Conservation (phyloP, 2,329 filamentous ascomycete species). For the Fusarium veterinarium region DNA sequence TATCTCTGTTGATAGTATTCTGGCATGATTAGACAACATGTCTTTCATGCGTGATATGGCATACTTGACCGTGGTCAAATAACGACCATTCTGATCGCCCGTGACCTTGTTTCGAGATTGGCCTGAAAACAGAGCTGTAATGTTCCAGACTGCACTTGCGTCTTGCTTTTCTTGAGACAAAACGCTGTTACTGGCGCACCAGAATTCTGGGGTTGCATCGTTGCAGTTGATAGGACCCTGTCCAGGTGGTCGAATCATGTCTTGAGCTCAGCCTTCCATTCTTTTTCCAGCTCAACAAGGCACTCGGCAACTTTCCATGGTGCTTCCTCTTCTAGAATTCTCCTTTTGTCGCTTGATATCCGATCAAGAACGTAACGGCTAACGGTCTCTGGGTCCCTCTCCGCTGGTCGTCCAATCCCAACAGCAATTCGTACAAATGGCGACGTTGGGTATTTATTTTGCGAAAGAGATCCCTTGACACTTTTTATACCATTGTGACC, state of each 20-base stretch:
- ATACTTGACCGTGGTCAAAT: background rate
- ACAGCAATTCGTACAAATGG: conserved; percentile 75
- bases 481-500: conserved; percentile 84
- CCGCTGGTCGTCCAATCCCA: conserved; percentile 86
- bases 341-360: conserved; percentile 66
- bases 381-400: conserved; percentile 74
- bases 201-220: background rate
- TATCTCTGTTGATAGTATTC: background rate
- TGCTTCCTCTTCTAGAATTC: conserved; percentile 62
- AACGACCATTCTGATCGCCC: background rate
- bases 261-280: conserved; percentile 49
- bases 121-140: background rate
- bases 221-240: background rate
- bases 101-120: background rate
- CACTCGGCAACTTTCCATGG: conserved; percentile 63
- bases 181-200: background rate
- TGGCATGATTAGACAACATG: background rate
- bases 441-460: conserved; percentile 53
- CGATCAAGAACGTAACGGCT: conserved; percentile 80
- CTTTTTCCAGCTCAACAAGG: conserved; percentile 59
- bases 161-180: background rate
- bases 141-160: background rate
- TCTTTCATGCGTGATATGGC: background rate
- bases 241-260: conserved; percentile 4
- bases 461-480: conserved; percentile 63